Percentiles rank a stretch among this genome's conserved stretches.
These are phyloP conservation scores for Polygonum maritimum DNA, from an alignment of 148 eudicot species.

Conservation along the genomic window DNA sequence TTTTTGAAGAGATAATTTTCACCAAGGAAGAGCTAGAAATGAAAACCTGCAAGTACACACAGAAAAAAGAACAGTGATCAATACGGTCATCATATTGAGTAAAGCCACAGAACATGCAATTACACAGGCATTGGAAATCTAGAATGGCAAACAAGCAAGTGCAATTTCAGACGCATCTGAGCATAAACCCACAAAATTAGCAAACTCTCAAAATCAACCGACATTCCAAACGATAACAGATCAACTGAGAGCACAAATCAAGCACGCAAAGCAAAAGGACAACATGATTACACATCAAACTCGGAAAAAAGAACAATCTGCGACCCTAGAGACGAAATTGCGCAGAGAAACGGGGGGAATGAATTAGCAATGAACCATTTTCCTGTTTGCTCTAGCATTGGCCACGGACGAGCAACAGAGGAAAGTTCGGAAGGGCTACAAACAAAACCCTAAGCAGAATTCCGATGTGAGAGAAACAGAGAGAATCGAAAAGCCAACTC, in stretches of 20 bases:
- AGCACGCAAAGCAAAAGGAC: neutral
- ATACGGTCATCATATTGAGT: neutral
- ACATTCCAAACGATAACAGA: neutral
- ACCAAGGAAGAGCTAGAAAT: neutral
- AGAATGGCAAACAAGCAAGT: neutral
- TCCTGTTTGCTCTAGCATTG: neutral
- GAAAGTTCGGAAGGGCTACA: neutral
- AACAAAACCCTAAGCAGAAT: slow-evolving; percentile 8
- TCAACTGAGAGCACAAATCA: neutral
- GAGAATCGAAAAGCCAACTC: neutral
- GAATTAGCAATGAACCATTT: neutral
- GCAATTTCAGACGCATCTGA: neutral
- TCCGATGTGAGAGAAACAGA: neutral
- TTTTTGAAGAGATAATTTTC: slow-evolving; percentile 2
- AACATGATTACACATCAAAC: neutral
- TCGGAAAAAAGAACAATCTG: neutral
- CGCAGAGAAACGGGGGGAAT: neutral
- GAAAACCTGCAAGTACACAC: neutral
- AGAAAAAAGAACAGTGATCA: neutral
- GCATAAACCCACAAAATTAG: neutral
- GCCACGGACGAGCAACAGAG: neutral
- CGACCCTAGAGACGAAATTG: neutral
- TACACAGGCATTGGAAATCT: neutral
- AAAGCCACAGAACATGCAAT: neutral
- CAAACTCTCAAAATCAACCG: neutral